These are phyloP conservation scores for Aspergillus floridensis DNA, from an alignment of 2,329 filamentous ascomycete species.

Conservation along the genomic window DNA sequence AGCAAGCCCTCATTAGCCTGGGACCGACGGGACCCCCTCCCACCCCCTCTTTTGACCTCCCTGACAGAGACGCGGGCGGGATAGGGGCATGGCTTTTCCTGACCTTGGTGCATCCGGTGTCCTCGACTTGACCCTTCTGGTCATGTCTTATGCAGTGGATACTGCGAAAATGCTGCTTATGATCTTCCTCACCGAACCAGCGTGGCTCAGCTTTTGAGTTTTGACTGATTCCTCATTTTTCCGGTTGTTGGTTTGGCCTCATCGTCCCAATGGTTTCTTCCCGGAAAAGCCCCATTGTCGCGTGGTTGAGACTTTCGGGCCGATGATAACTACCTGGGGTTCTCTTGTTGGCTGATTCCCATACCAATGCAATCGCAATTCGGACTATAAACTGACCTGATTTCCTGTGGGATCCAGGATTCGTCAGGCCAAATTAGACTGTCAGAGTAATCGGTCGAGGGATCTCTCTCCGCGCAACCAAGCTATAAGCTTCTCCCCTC, in stretches of 20 bases:
- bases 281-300: not conserved
- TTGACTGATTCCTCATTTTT: too few relatives aligned
- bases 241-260: not conserved
- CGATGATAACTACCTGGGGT: not conserved
- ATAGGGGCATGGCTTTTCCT: not conserved
- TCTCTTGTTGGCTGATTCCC: not conserved
- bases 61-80: not conserved
- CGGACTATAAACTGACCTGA: not conserved
- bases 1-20: not conserved
- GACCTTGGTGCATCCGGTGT: not conserved
- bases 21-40: not conserved
- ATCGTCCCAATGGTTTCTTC: not conserved
- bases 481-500: conserved; percentile 3
- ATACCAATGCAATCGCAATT: not conserved
- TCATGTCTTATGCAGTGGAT: too few relatives aligned
- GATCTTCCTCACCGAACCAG: too few relatives aligned
- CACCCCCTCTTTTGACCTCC: not conserved
- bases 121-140: too few relatives aligned
- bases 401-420: too few relatives aligned
- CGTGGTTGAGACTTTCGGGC: not conserved
- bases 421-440: not conserved
- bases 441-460: not conserved
- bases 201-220: too few relatives aligned
- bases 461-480: too few relatives aligned
- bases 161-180: too few relatives aligned